A percentile compares a stretch with the other conserved stretches of the same genome.
Evolutionary conservation across 306 rosid species (phyloP).

Genomic region (Rosa persica): DNA sequence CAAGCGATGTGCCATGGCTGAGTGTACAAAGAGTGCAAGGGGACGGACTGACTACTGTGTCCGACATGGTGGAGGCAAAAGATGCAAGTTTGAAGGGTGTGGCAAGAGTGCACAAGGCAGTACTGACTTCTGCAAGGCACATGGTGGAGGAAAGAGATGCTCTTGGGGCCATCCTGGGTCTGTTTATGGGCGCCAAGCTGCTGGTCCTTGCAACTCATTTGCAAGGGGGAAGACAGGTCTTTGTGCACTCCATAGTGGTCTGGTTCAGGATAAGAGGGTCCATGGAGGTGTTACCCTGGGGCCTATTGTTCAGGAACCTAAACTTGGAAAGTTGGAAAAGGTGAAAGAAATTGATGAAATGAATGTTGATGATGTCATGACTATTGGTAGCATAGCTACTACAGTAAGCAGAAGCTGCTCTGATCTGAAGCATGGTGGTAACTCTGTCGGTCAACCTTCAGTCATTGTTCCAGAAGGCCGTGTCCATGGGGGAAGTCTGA

Average conservation of each 20-base stretch:
- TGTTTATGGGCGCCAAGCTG: slow-evolving; percentile 48
- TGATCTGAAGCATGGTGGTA: slow-evolving; percentile 28
- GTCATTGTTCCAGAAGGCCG: slow-evolving; percentile 69
- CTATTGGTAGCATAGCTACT: slow-evolving; percentile 27
- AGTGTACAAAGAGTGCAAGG: slow-evolving; percentile 90
- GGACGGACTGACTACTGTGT: slow-evolving; percentile 97
- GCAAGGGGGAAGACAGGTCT: slow-evolving; percentile 90
- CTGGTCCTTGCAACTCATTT: slow-evolving; percentile 75
- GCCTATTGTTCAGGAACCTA: slow-evolving; percentile 51
- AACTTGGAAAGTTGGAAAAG: slow-evolving; percentile 41
- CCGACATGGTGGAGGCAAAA: slow-evolving; percentile 94
- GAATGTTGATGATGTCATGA: slow-evolving; percentile 49
- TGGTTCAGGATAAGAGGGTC: slow-evolving; percentile 89
- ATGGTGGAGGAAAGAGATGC: slow-evolving; percentile 98
- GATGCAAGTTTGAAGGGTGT: slow-evolving; percentile 82
- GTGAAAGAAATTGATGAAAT: slow-evolving; percentile 43
- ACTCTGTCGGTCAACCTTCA: slow-evolving; percentile 31
- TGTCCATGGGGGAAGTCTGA: slow-evolving; percentile 90
- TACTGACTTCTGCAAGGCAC: slow-evolving; percentile 94
- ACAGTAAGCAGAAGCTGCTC: slow-evolving; percentile 21
- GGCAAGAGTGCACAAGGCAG: slow-evolving; percentile 98
- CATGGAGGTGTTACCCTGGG: slow-evolving; percentile 86
- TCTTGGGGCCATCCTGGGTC: slow-evolving; percentile 92
- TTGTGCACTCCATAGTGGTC: slow-evolving; percentile 83
- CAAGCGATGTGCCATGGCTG: slow-evolving; percentile 82